Conservation (phyloP, 805 yeast species). For the Ogataea siamensis region DNA sequence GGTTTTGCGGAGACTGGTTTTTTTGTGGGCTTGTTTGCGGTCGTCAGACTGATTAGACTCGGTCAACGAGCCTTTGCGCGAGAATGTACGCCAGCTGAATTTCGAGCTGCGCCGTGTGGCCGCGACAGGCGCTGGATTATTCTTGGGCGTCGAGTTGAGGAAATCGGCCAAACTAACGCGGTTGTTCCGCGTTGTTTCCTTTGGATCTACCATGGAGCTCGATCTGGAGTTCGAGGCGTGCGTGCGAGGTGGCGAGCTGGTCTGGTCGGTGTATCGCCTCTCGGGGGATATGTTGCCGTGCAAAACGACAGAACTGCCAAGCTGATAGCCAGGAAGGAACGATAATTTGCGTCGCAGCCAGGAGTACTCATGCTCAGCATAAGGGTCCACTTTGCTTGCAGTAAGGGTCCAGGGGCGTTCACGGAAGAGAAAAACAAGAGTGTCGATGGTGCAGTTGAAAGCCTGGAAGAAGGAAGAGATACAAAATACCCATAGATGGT, state of each 20-base stretch:
- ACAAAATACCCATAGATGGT: conserved; percentile 61
- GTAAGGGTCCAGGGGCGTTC: conserved; percentile 72
- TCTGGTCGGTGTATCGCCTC: not conserved
- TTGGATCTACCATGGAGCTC: conserved; percentile 6
- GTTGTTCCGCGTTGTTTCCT: conserved; percentile 8
- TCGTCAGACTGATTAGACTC: conserved; percentile 14
- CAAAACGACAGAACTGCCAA: conserved; percentile 2
- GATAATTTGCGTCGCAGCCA: conserved; percentile 24
- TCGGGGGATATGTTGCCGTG: not conserved
- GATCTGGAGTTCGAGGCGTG: not conserved
- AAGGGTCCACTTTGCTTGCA: conserved; percentile 26
- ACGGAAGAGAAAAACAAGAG: conserved; percentile 69
- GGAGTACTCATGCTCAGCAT: conserved; percentile 14
- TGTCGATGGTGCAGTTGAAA: conserved; percentile 74
- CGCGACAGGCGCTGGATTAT: conserved; percentile 2
- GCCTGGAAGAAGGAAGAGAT: conserved; percentile 79
- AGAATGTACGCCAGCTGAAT: conserved; percentile 28
- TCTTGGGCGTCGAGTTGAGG: conserved; percentile 10
- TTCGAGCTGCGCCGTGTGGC: conserved; percentile 23
- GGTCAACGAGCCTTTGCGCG: conserved; percentile 23
- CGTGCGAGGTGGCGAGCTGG: not conserved
- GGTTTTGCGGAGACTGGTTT: conserved; percentile 19
- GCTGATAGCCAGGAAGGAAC: conserved; percentile 30
- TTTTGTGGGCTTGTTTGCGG: conserved; percentile 8
- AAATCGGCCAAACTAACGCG: conserved; percentile 21